Conservation (phyloP, 139 green algal genomes). For the Mesotaenium endlicherianum region DNA sequence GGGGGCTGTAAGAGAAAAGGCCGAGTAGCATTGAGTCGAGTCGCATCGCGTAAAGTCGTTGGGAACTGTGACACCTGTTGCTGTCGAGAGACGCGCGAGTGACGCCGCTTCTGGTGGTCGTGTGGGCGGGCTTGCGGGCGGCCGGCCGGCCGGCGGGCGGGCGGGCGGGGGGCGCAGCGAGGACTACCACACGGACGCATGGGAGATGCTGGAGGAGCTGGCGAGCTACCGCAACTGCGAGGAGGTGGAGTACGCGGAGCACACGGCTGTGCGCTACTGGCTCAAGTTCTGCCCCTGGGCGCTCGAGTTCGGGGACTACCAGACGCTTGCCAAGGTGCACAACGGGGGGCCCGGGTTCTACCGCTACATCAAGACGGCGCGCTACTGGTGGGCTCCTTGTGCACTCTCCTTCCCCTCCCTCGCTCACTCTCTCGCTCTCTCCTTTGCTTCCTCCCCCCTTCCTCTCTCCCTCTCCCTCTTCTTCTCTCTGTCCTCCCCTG, state of each 20-base stretch:
- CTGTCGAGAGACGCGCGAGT: not conserved
- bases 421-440: not conserved
- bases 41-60: too few species aligned
- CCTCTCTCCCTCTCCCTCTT: not conserved
- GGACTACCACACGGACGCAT: conserved; percentile 56
- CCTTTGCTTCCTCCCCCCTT: conserved; percentile 2
- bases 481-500: not conserved
- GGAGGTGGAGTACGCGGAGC: conserved; percentile 52
- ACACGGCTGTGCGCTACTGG: conserved; percentile 56
- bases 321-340: conserved; percentile 55
- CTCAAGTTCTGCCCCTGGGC: conserved; percentile 58
- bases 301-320: conserved; percentile 55
- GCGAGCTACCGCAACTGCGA: conserved; percentile 35
- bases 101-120: not conserved
- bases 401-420: not conserved
- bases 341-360: conserved; percentile 55
- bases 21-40: too few species aligned
- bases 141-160: too few species aligned
- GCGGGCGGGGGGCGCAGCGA: conserved; percentile 11
- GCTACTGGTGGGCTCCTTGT: conserved; percentile 51
- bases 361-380: conserved; percentile 43
- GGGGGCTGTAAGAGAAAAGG: too few species aligned
- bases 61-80: not conserved
- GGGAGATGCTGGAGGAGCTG: conserved; percentile 6
- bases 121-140: not conserved